Evolutionary conservation across 495 filamentous ascomycete species (phyloP), one percentile per base, ranked within the genome.

Genomic region (Neurospora sp.): DNA sequence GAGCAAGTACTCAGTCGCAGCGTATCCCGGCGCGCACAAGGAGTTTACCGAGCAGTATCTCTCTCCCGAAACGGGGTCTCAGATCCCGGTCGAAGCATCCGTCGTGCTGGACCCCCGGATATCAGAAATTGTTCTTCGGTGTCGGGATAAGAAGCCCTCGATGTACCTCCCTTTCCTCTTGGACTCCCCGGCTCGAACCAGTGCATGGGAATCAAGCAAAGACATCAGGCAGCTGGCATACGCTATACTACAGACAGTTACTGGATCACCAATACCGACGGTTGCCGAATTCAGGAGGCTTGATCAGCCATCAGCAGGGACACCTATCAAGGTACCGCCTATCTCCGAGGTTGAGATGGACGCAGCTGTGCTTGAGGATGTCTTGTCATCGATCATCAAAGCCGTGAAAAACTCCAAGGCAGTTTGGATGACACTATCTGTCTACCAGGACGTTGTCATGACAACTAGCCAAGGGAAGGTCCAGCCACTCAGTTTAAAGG

Each of bases 161-260:
- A 84, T 92, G 42, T 92, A 89, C 73, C 84, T 93, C 9, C 86
- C 89, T 0, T 80, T 87, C 39, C 76, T 92, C 2, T 78, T 87
- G 16, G 91, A 93, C 72, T 89, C 86, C 73, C 87, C 86, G 42
- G 71, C 82, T 7, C 84, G 88, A 44, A 84, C 84, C 44, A 92
- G 88, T 74, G 89, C 89, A 4, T 94, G 92, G 92, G 84, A 84
- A 71, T 74, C 84, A 14, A 90, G 89, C 71, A 85, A 84, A 16
- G 31, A 69, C 0, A 79, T 88, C 39, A 83, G 92, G 20, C 78
- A 81, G 27, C 76, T 93, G 35, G 90, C 85, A 1, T 94, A 93
- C 75, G 85, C 86, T 0, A 69, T 89, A 39, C 76, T 91, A 69
- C 87, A 89, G 74, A 39, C 79, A 4, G 80, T 83, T 6, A 73